phyloP scores from a whole-genome alignment of 768 basidiomycete species.

The Suillus cothurnatus region DNA sequence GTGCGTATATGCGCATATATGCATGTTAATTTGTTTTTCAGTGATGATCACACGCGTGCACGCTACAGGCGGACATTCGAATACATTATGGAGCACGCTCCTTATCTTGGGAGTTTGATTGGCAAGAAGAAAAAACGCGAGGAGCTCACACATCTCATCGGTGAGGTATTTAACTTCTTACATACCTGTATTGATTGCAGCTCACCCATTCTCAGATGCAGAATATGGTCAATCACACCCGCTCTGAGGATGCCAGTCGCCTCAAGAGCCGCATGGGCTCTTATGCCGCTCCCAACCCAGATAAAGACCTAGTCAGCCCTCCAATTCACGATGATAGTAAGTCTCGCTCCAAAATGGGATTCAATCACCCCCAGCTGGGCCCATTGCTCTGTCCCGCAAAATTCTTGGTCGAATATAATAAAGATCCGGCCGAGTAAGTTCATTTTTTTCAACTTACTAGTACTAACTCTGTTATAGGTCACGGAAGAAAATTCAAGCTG shows the following conservation, averaged over 20 bases:
- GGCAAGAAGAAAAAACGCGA: conserved; percentile 5
- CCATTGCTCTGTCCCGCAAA: conserved; percentile 3
- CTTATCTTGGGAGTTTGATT: conserved; percentile 2
- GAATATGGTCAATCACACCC: neutral
- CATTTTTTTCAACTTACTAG: neutral
- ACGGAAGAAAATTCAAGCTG: no score
- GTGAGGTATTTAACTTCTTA: neutral
- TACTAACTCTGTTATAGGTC: no score
- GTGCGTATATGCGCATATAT: conserved; percentile 1
- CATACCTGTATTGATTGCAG: neutral
- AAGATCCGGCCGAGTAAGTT: neutral
- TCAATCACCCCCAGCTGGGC: no score
- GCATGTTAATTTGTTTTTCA: neutral
- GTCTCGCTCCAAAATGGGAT: neutral
- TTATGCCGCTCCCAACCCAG: neutral
- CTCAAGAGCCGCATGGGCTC: neutral
- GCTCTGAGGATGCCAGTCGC: neutral
- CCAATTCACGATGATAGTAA: neutral
- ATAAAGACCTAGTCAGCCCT: neutral
- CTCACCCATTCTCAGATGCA: neutral
- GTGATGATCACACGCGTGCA: conserved; percentile 1
- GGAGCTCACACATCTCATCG: neutral
- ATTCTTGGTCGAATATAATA: neutral
- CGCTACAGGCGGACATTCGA: neutral
- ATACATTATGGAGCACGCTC: neutral